Percentiles rank a stretch among this genome's conserved stretches.
phyloP scores from a whole-genome alignment of 345 rosid genomes.

The Eucalyptus marginata region DNA sequence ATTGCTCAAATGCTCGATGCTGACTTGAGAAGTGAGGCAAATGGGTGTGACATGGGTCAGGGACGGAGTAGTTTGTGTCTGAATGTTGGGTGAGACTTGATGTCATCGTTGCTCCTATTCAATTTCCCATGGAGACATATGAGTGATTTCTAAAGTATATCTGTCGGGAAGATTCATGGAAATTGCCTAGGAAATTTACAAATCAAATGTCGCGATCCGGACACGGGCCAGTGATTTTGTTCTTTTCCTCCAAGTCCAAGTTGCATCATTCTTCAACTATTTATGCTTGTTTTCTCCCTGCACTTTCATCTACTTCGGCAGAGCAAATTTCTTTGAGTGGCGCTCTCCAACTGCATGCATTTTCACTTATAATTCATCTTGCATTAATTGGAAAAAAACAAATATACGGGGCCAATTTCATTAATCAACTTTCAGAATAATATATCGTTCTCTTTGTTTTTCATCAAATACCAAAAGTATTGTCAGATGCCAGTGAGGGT shows the following conservation, averaged over 20 bases:
- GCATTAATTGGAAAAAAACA: neutral
- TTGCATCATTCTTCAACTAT: neutral
- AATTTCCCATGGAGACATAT: neutral
- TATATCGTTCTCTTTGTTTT: neutral
- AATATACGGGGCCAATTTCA: neutral
- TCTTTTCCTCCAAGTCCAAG: neutral
- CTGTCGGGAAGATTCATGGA: neutral
- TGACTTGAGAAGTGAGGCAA: fast-evolving
- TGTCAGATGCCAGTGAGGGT: too few relatives aligned
- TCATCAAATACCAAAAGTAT: neutral
- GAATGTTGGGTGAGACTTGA: neutral
- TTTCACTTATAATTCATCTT: neutral
- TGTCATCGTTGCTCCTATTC: neutral
- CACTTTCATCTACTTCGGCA: neutral
- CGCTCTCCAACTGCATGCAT: neutral
- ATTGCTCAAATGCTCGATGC: fast-evolving
- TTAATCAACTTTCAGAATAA: neutral
- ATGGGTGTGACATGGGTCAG: neutral
- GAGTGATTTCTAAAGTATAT: neutral
- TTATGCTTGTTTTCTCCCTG: neutral
- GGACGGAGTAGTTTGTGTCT: neutral
- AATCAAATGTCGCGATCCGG: neutral
- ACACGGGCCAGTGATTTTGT: neutral
- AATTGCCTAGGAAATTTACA: neutral
- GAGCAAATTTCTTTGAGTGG: neutral